Base-by-base conservation (phyloP, 2,329 filamentous ascomycete genomes). In the Paecilomyces formosus region DNA sequence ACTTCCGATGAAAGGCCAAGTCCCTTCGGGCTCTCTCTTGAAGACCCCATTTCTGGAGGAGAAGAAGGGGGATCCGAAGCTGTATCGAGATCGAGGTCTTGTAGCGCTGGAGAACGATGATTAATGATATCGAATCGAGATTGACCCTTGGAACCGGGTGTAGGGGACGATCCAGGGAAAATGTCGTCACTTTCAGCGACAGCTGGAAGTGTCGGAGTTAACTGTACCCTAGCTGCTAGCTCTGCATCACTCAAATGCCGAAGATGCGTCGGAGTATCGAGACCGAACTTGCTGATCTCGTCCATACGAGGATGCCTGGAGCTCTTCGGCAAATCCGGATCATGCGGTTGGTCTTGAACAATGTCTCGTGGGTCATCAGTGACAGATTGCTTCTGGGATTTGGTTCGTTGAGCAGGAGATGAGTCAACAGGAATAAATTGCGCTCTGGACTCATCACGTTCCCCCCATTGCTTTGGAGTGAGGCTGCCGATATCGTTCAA, bases 371-470 rank as follows among this genome's bases (percentile, higher is more conserved):
- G 91, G 51, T 85, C 83, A 35, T 92, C 89, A 0, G 91, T 96
- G 54, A 96, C 76, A 18, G 86, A 74, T 65, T 94, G 90, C 0
- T 88, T 90, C 58, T 90, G 86, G 3, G 68, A 64, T 21, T 71
- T 69, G 0, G 72, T 74, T 13, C 76, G 72, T 3, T 79, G 74
- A 2, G 81, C 76, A 0, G 80, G 78, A 0, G 86, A 84, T 12
- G 85, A 84, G 30, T 83, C 81, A 53, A 93, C 87, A 0, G 85
- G 76, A 2, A 87, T 84, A 66, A 94, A 94, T 51, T 89, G 82
- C 26, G 95, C 82, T 67, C 95, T 91, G 0, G 90, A 95, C 72
- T 95, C 83, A 61, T 96, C 85, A 65, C 96, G 91, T 33, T 88
- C 84, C 28, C 87, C 78, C 60, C 82, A 83, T 18, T 81, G 78